These are phyloP conservation scores for Jatropha multifida DNA, from an alignment of 441 rosid genomes.

Conservation along the genomic window DNA sequence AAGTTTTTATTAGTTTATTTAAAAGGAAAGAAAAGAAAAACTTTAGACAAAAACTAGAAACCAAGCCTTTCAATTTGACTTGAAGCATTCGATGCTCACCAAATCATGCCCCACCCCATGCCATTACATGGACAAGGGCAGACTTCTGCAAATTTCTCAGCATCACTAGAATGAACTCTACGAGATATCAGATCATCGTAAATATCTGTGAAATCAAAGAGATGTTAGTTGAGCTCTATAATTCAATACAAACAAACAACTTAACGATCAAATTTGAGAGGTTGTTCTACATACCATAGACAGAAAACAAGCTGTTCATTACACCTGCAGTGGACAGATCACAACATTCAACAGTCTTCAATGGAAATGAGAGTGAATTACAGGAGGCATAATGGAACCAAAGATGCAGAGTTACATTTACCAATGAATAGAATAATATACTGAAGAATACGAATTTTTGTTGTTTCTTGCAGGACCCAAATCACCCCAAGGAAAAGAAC, in stretches of 20 bases:
- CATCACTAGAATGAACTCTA: conserved; percentile 82
- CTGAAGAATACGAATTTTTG: conserved; percentile 63
- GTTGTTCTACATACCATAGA: conserved; percentile 55
- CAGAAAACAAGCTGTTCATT: conserved; percentile 95
- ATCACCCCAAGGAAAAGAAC: conserved; percentile 65
- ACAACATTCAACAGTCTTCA: neutral
- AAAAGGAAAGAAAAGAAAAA: conserved; percentile 2
- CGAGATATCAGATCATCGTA: conserved; percentile 91
- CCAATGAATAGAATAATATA: conserved; percentile 91
- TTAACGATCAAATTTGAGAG: neutral
- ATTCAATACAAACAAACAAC: neutral
- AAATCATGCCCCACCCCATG: conserved; percentile 88
- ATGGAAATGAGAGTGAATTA: neutral
- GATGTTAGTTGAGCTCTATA: conserved; percentile 9
- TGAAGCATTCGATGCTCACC: conserved; percentile 44
- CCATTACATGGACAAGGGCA: conserved; percentile 93
- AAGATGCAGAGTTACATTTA: conserved; percentile 28
- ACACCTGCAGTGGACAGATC: conserved; percentile 55
- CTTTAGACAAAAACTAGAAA: conserved; percentile 31
- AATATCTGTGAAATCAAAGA: conserved; percentile 47
- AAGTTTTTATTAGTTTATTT: neutral
- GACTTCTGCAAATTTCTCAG: conserved; percentile 95
- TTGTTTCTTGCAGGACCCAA: conserved; percentile 87
- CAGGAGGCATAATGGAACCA: neutral
- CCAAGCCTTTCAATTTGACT: conserved; percentile 20